Evolutionary conservation across 805 yeast species (phyloP), one percentile per base, ranked within the genome.

Genomic region (Clavispora fructus): DNA sequence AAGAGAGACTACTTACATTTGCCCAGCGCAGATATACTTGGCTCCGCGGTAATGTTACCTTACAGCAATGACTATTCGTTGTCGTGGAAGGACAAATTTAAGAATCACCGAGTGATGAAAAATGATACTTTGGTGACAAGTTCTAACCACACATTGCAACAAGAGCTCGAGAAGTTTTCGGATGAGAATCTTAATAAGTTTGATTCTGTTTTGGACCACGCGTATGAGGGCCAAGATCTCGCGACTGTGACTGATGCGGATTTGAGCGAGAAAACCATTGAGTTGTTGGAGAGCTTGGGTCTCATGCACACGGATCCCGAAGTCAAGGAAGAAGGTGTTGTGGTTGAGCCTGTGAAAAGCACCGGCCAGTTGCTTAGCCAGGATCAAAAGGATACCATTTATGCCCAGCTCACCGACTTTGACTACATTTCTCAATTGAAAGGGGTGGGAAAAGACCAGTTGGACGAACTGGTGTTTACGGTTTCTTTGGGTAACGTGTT

Each of bases 401-500:
- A 62, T 50, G 7, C 44, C 3, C 47, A 59, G 31, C 49, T 70
- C 26, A 50, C 55, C 5, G 63, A 64, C 40, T 65, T 66, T 39
- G 26, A 45, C n/a, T 64, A 62, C 51, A 48, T 61, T 33, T 30
- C 52, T 6, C n/a, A 30, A 1, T 45, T 63, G 23, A 41, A 39
- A 13, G 71, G 73, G 0, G 56, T 62, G 5, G 23, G 45, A 1
- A 54, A 47, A 1, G 42, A 47, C 9, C 42, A 51, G 1, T 43
- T 59, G 28, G 62, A 61, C 37, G 47, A 43, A 7, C 67, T 71
- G 1, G 55, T 66, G 6, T 61, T 71, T 42, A 64, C 73, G 0
- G 59, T 64, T 7, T 64, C 75, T 1, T 59, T 73, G 23, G 78
- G 78, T n/a, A 62, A 64, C 29, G 56, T 73, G 12, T 52, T 73